Evolutionary conservation across 129 eudicot species (phyloP).

Genomic region (Kitagawia praeruptora): DNA sequence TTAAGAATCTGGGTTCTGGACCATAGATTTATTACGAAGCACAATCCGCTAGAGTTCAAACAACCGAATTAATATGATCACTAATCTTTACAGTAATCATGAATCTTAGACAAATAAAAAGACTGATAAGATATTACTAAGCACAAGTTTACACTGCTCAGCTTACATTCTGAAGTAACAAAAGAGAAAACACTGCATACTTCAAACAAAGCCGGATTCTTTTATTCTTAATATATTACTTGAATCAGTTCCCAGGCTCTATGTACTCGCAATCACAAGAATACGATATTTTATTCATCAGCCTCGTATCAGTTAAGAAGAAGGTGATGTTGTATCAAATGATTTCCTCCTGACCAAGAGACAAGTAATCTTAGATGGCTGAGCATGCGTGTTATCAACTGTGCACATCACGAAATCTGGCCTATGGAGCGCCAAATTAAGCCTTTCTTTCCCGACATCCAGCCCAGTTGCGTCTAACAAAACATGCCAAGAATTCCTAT

Average conservation of each 20-base stretch:
- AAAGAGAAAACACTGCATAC: not conserved
- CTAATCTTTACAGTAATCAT: not conserved
- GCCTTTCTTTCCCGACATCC: conserved; percentile 43
- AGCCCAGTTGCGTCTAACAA: conserved; percentile 55
- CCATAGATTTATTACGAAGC: too few species aligned
- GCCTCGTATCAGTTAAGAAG: conserved; percentile 1
- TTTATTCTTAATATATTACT: conserved; percentile 4
- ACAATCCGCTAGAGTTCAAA: not conserved
- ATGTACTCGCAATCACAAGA: not conserved
- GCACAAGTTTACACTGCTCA: not conserved
- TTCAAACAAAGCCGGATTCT: conserved; percentile 3
- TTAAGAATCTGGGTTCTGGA: not conserved
- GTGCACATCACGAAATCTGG: conserved; percentile 71
- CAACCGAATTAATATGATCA: not conserved
- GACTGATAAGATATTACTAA: not conserved
- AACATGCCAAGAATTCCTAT: conserved; percentile 75
- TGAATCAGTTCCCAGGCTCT: conserved; percentile 7
- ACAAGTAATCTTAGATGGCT: conserved; percentile 57
- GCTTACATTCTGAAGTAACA: conserved; percentile 8
- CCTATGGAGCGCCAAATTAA: conserved; percentile 55
- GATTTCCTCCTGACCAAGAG: conserved; percentile 69
- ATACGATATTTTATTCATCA: not conserved
- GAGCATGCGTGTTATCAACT: conserved; percentile 52
- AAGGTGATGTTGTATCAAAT: conserved; percentile 39
- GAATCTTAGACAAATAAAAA: not conserved